Evolutionary conservation across 2,329 filamentous ascomycete species (phyloP).

Genomic region (Pezicula carpinea): DNA sequence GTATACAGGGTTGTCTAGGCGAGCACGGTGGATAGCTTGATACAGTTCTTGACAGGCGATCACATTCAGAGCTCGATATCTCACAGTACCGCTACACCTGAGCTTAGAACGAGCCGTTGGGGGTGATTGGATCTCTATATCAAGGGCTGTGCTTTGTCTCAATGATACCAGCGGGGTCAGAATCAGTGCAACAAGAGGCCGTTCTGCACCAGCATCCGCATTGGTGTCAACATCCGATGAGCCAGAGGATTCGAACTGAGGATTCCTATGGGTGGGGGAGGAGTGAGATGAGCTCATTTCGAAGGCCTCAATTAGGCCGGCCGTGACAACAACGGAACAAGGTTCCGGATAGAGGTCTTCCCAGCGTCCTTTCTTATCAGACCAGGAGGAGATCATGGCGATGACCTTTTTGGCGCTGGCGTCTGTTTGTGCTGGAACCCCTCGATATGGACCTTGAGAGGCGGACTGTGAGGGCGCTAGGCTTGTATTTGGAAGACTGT

Average conservation of each 20-base stretch:
- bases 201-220: constrained; percentile 30
- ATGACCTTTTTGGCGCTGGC: constrained; percentile 38
- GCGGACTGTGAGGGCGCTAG: constrained; percentile 77
- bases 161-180: constrained; percentile 89
- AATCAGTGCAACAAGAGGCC: constrained; percentile 65
- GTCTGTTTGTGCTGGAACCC: constrained; percentile 40
- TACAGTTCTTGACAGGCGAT: constrained; percentile 81
- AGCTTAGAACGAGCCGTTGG: constrained; percentile 70
- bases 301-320: constrained; percentile 56
- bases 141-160: constrained; percentile 83
- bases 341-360: constrained; percentile 49
- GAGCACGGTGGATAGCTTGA: constrained; percentile 77
- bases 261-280: constrained; percentile 34
- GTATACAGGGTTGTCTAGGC: constrained; percentile 90
- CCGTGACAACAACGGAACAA: constrained; percentile 51
- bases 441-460: constrained; percentile 66
- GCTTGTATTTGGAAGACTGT: constrained; percentile 36
- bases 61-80: constrained; percentile 72
- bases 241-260: constrained; percentile 5
- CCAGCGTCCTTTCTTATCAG: constrained; percentile 54
- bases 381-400: constrained; percentile 58
- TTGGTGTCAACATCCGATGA: constrained; percentile 8
- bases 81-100: constrained; percentile 62
- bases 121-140: constrained; percentile 89
- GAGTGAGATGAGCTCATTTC: constrained; percentile 33